These are phyloP conservation scores for Xylariaceae sp. DNA, from an alignment of 2,329 filamentous ascomycete genomes.

Conservation along the genomic window DNA sequence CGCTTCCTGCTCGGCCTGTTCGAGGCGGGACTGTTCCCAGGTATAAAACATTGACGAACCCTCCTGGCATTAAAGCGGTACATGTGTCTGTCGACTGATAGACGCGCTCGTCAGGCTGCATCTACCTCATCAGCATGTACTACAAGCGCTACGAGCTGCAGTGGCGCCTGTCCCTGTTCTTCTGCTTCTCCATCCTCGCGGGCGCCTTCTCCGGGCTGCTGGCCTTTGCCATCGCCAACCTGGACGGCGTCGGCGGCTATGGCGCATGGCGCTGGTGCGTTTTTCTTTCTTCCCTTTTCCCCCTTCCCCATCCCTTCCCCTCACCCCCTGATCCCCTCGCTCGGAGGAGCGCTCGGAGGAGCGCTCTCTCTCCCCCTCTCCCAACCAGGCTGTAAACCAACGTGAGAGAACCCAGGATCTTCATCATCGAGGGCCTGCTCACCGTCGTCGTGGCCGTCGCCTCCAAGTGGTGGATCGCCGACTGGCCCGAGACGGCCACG, in stretches of 20 bases:
- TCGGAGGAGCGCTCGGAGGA: too few species aligned
- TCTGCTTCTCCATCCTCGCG: conserved; percentile 25
- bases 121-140: conserved; percentile 19
- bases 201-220: conserved; percentile 45
- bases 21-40: conserved; percentile 16
- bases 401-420: conserved; percentile 32
- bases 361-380: too few species aligned
- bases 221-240: conserved; percentile 42
- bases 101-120: conserved; percentile 8
- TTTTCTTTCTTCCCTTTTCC: too few species aligned
- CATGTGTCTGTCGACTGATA: background rate
- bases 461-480: conserved; percentile 36
- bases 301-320: too few species aligned
- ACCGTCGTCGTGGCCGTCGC: conserved; percentile 33
- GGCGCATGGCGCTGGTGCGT: conserved; percentile 34
- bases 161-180: conserved; percentile 14
- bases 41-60: conserved; percentile 5
- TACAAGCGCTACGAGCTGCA: conserved; percentile 15
- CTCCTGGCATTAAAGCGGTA: too few species aligned
- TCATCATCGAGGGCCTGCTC: conserved; percentile 40
- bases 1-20: conserved; percentile 15
- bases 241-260: conserved; percentile 39
- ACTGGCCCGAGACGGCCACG: conserved; percentile 27
- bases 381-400: too few species aligned
- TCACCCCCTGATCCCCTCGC: too few species aligned